These are phyloP conservation scores for Parathielavia hyrcaniae DNA, from an alignment of 495 filamentous ascomycete genomes.

Conservation along the genomic window DNA sequence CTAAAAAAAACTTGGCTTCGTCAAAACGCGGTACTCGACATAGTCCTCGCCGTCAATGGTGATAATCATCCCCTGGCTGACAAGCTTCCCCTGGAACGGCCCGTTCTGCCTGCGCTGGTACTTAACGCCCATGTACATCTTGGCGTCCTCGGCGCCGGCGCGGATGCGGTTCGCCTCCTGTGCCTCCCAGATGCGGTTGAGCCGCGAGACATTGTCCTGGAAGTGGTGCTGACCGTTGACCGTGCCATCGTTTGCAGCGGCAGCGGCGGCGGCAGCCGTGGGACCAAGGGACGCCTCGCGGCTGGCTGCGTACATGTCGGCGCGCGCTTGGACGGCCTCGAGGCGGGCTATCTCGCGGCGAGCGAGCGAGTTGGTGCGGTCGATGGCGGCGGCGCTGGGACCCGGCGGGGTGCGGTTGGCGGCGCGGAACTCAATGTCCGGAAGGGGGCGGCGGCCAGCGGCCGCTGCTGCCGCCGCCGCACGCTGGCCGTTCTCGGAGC, in stretches of 20 bases:
- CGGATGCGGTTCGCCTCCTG: slow-evolving; percentile 41
- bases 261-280: background rate
- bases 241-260: background rate
- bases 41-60: slow-evolving; percentile 54
- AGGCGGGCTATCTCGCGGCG: slow-evolving; percentile 40
- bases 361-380: slow-evolving; percentile 39
- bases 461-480: slow-evolving; percentile 5
- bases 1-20: slow-evolving; percentile 48
- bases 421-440: slow-evolving; percentile 28
- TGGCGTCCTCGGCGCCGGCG: slow-evolving; percentile 41
- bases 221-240: slow-evolving; percentile 22
- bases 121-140: slow-evolving; percentile 47
- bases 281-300: slow-evolving; percentile 21
- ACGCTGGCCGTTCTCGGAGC: slow-evolving; percentile 19
- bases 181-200: slow-evolving; percentile 43
- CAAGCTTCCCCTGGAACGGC: slow-evolving; percentile 48
- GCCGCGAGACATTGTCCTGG: slow-evolving; percentile 38
- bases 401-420: slow-evolving; percentile 27
- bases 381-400: slow-evolving; percentile 24
- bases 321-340: slow-evolving; percentile 38
- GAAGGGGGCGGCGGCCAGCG: slow-evolving; percentile 26
- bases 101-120: slow-evolving; percentile 50
- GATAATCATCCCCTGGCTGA: slow-evolving; percentile 47
- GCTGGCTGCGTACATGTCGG: slow-evolving; percentile 34
- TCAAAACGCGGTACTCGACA: slow-evolving; percentile 52